These are phyloP conservation scores for Ormosia semicastrata DNA, from an alignment of 306 rosid genomes.

Conservation along the genomic window DNA sequence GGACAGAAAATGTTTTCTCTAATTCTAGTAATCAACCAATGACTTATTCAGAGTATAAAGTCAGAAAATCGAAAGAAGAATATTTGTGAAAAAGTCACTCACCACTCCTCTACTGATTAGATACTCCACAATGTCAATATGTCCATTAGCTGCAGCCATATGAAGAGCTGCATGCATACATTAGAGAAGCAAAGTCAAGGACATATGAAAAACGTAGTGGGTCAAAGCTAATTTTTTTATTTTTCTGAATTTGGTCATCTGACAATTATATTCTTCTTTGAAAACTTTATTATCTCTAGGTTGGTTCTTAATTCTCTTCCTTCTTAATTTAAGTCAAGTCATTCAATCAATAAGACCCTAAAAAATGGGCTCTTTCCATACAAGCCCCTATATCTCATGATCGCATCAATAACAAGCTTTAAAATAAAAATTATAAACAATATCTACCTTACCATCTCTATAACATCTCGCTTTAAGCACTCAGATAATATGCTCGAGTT, in stretches of 20 bases:
- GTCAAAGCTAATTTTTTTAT: background rate
- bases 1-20: background rate
- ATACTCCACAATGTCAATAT: slow-evolving; percentile 62
- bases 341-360: background rate
- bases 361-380: background rate
- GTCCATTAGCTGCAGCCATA: slow-evolving; percentile 96
- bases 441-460: background rate
- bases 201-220: background rate
- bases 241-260: background rate
- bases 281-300: background rate
- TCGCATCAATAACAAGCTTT: background rate
- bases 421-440: background rate
- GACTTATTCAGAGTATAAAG: background rate
- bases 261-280: background rate
- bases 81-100: slow-evolving; percentile 28
- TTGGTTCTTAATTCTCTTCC: background rate
- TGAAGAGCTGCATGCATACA: slow-evolving; percentile 69
- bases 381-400: background rate
- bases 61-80: background rate
- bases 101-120: slow-evolving; percentile 76
- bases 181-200: slow-evolving; percentile 19
- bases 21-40: background rate
- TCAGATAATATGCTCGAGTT: background rate
- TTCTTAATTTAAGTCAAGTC: background rate
- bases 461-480: background rate